Evolutionary conservation across 768 basidiomycete genomes (phyloP).

Genomic region (Naganishia vaughanmartiniae): DNA sequence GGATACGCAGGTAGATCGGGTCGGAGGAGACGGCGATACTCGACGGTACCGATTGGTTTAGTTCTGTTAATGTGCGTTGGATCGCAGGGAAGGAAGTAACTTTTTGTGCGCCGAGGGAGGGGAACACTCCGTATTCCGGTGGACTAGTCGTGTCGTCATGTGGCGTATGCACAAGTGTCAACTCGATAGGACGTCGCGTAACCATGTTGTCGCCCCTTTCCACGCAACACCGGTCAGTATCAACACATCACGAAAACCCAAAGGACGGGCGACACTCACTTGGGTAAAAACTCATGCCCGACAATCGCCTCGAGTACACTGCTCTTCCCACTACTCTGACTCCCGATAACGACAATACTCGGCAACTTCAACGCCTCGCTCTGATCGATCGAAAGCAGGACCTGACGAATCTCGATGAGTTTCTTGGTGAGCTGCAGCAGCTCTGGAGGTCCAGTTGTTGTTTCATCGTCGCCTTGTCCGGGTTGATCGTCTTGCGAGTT

Average conservation of each 20-base stretch:
- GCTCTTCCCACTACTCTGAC: conserved; percentile 97
- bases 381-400: conserved; percentile 94
- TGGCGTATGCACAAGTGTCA: conserved; percentile 92
- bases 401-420: conserved; percentile 90
- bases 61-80: conserved; percentile 86
- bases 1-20: conserved; percentile 94
- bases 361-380: conserved; percentile 90
- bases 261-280: conserved; percentile 61
- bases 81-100: conserved; percentile 88
- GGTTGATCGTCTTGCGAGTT: conserved; percentile 49
- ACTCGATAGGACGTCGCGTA: conserved; percentile 93
- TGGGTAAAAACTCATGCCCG: conserved; percentile 95
- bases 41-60: conserved; percentile 89
- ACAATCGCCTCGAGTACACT: conserved; percentile 96
- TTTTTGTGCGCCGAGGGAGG: conserved; percentile 67
- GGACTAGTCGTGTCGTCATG: conserved; percentile 57
- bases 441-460: conserved; percentile 61
- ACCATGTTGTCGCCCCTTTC: conserved; percentile 97
- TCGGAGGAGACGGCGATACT: conserved; percentile 87
- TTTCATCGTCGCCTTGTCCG: conserved; percentile 35
- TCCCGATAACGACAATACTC: conserved; percentile 96
- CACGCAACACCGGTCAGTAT: background rate
- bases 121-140: conserved; percentile 88
- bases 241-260: background rate
- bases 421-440: conserved; percentile 91